Base-by-base conservation (phyloP, 352 stramenopile species). In the Globisporangium mamillatum region DNA sequence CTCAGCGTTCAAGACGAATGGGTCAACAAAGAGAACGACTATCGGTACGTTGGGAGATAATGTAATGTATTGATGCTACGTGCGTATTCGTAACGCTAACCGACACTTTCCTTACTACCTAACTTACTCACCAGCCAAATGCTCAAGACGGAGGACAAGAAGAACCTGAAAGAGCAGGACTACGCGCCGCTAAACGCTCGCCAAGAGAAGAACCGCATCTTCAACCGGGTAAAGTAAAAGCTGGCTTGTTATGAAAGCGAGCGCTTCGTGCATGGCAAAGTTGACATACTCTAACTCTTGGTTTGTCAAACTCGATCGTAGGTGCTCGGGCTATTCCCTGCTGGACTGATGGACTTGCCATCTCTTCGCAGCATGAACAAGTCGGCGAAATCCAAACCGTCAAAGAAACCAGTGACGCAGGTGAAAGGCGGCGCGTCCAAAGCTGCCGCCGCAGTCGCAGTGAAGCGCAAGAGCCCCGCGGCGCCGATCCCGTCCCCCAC, bases 61-160 rank as follows among this genome's bases (percentile, higher is more conserved):
- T 14, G 34, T 2, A 57, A 18, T 48, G 6, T 27, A 38, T 38
- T 4, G 12, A 0, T 46, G 38, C 14, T 46, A 14, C 10, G 5
- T 44, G 36, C 10, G 18, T 24, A 24, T 1, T 24, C 44, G 16
- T 18, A 22, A 24, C 1, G 7, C 44, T 52, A 24, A 52, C 6
- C 6, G 10, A 24, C 6, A 52, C 16, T 50, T 50, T 7, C 14
- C 12, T 46, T 46, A 14, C 4, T 52, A 20, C 18, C 4, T 52
- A 20, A 7, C 3, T 24, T 38, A 50, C 6, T n/a, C 2, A 34
- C 14, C 44, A 94, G 86, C 14, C 86, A 92, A 83, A 91, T 96
- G 85, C 81, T 96, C 20, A 96, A 96, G 74, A 93, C 85, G 0
- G 88, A 96, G 66, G 88, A 96, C 75, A 96, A 96, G 68, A 96